Evolutionary conservation across 148 eudicot species (phyloP), one percentile per base, ranked within the genome.

Genomic region (Rhododendron williamsianum): DNA sequence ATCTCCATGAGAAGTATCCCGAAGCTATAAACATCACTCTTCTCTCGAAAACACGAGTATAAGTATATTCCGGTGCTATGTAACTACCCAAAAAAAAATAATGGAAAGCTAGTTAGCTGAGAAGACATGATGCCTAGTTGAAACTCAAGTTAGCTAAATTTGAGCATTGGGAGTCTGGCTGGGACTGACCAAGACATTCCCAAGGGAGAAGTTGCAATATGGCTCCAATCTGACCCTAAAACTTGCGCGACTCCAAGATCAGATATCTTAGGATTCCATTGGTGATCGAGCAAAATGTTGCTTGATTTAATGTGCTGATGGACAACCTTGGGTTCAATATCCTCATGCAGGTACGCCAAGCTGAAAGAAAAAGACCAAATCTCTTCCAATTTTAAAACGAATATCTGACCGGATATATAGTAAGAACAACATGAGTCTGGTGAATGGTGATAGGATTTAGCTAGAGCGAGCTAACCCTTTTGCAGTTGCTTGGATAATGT

Each of bases 1-100:
- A 91, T 91, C 86, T 90, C 93, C 88, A 88, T 88, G 46, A 91
- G 84, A 71, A 91, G 89, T 83, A 91, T 45, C 21, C 93, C 93
- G 12, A 91, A 89, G 85, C 91, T 90, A 83, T 91, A 90, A 85
- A 90, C 85, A 82, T 90, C 93, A 45, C 30, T 87, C 60, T 90
- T 91, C 78, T 87, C 91, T 86, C 46, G n/a, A 85, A 82, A 46
- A 49, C 79, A 33, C 81, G 65, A 12, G 86, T 85, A 0, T 21
- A 4, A 13, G 60, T 86, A 69, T 83, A 87, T 82, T 90, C 92
- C 38, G 91, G 92, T 23, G 87, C 90, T 30, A 83, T 52, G 6
- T 87, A 90, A n/a, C 92, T 90, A 25, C 8, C 77, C 6, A 46
- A 30, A 67, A 33, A 76, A 45, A 36, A 35, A 30, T 0, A 19